phyloP scores from a whole-genome alignment of 1,139 yeast species.

The Candida pseudocylindracea region DNA sequence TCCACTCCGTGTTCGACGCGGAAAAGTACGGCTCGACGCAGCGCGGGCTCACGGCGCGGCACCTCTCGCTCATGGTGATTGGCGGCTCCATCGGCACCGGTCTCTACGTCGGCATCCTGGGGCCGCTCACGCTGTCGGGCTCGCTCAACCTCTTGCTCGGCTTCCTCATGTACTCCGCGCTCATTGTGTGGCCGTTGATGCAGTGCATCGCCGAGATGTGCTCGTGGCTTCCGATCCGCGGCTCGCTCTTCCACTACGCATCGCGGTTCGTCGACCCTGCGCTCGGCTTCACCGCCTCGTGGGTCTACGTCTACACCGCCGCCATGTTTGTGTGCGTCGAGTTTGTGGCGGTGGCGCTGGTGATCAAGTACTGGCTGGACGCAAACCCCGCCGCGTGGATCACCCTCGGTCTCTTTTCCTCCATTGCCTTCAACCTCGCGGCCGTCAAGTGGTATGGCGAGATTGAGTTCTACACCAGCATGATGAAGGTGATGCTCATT shows the following conservation, averaged over 20 bases:
- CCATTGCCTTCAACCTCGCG: constrained; percentile 11
- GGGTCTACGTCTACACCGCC: constrained; percentile 14
- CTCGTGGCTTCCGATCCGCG: constrained; percentile 16
- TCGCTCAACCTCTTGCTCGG: constrained; percentile 16
- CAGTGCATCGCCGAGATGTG: constrained; percentile 19
- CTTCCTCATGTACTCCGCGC: constrained; percentile 12
- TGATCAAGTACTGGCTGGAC: constrained; percentile 18
- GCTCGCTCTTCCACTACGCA: constrained; percentile 14
- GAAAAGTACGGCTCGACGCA: constrained; percentile 14
- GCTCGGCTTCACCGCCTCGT: constrained; percentile 15
- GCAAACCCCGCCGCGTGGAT: constrained; percentile 14
- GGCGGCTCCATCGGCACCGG: constrained; percentile 33
- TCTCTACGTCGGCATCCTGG: constrained; percentile 14
- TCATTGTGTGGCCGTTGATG: constrained; percentile 18
- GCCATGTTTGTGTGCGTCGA: constrained; percentile 17
- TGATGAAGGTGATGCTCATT: constrained; percentile 15
- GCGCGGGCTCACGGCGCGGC: constrained; percentile 18
- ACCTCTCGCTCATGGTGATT: constrained; percentile 23
- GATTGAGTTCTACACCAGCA: constrained; percentile 14
- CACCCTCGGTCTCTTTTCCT: constrained; percentile 10
- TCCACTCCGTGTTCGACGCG: constrained; percentile 11
- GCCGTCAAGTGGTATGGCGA: constrained; percentile 19
- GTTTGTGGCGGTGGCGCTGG: constrained; percentile 13
- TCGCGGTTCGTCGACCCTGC: constrained; percentile 19
- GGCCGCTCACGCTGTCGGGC: constrained; percentile 14